Base-by-base conservation (phyloP, 1,139 yeast genomes). In the Nakaseomyces sp. region DNA sequence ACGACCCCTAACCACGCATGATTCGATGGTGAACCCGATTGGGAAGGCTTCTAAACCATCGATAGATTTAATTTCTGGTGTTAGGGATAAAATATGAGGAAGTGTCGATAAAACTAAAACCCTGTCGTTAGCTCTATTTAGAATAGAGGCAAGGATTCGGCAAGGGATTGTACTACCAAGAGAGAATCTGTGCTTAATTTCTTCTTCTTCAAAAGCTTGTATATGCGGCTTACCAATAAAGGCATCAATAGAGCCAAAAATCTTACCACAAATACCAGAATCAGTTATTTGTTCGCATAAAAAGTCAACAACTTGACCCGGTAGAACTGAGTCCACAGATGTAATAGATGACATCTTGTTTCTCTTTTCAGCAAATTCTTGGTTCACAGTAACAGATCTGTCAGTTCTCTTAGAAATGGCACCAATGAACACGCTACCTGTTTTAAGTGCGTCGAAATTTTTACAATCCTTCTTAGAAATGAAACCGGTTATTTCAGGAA, bases 221-320 rank as follows among this genome's bases (percentile, higher is more conserved):
- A 79, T 62, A 55, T 88, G 95, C 22, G 88, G 69, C 42, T 80
- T 66, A 49, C 77, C 81, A 26, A 87, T 68, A 2, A 91, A 77
- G 13, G 81, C 95, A 51, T 80, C 79, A 18, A 84, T 75, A 48
- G 84, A 67, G 46, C 96, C 96, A 54, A 79, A 80, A 0, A 79
- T 79, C 56, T 79, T 82, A 40, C 74, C 69, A 17, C 60, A 46
- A n/a, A 79, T 61, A 50, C 96, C 97, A 33, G 74, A 66, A n/a
- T 68, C 62, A 28, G 73, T 63, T 7, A 80, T 73, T 15, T 77
- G 79, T 24, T 81, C 71, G 29, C 89, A 75, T 32, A 81, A 66
- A 5, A 89, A 85, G 50, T 85, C 87, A 4, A 89, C 87, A 16
- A 81, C 59, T 50, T 79, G 74, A 55, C 98, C 98, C 1, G 98